phyloP scores from a whole-genome alignment of 805 yeast species.

The Sporopachydermia quercuum region DNA sequence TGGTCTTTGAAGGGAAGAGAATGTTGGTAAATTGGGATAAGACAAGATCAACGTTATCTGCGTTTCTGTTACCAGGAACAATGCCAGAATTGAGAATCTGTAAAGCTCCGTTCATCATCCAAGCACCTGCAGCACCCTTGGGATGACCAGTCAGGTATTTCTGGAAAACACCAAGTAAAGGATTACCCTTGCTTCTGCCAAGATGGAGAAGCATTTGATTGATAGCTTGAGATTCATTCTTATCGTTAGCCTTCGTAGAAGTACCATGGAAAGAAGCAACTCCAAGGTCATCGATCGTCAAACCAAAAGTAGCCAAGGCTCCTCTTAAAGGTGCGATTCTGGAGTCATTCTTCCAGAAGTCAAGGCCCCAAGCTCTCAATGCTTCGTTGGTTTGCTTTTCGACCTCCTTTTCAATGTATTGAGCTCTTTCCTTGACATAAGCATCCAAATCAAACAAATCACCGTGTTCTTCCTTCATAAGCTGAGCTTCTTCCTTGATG shows the following conservation, averaged over 20 bases:
- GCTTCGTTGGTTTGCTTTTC: constrained; percentile 76
- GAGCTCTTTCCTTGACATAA: constrained; percentile 70
- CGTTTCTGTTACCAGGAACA: constrained; percentile 98
- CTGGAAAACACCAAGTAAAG: constrained; percentile 96
- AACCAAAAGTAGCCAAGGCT: constrained; percentile 84
- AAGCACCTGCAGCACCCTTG: constrained; percentile 99
- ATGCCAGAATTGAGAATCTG: constrained; percentile 86
- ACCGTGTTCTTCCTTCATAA: constrained; percentile 22
- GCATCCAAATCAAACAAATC: constrained; percentile 30
- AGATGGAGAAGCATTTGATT: constrained; percentile 87
- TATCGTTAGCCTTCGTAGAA: constrained; percentile 95
- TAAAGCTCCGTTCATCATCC: constrained; percentile 98
- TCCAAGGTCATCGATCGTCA: constrained; percentile 87
- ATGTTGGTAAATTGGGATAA: constrained; percentile 78
- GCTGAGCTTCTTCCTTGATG: constrained; percentile 56
- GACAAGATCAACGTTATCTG: constrained; percentile 82
- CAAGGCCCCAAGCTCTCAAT: constrained; percentile 88
- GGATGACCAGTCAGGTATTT: constrained; percentile 99
- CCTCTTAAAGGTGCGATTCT: constrained; percentile 96
- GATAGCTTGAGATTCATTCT: constrained; percentile 90
- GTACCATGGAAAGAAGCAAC: constrained; percentile 99
- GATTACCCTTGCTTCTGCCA: constrained; percentile 96
- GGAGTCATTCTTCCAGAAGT: constrained; percentile 80
- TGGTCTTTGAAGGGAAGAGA: constrained; percentile 84
- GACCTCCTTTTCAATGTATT: constrained; percentile 77